Base-by-base conservation (phyloP, 768 basidiomycete species). In the Termitomyces sp. region DNA sequence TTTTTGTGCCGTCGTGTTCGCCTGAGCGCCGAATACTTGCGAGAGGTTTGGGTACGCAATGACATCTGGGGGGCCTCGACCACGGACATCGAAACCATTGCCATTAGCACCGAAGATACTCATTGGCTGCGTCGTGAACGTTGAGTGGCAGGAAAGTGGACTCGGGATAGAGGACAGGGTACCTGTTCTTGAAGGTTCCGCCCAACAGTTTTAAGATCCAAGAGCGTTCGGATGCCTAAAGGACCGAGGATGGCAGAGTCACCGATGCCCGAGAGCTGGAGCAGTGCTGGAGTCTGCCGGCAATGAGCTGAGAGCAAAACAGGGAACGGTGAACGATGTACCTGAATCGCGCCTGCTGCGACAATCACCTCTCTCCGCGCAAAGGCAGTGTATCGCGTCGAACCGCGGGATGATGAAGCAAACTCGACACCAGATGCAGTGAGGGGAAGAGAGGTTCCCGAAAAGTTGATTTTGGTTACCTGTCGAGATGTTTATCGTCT, bases 111-210 rank as follows among this genome's bases (percentile, higher is more conserved):
- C 78, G 22, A 79, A 68, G 3, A 69, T 66, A 62, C 70, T 77
- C 72, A 77, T 74, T 6, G 78, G 72, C 74, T 78, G 53, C 6
- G 13, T 56, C 32, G 1, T 4, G 32, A 34, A 24, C 14, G 3
- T 14, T 24, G 8, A 34, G 32, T 49, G 3, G 41, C 22, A 18
- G 14, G 39, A 1, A 22, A 31, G 27, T 13, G 3, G 29, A 29
- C 13, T 32, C 4, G 8, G 47, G 18, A 44, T 20, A 29, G 50
- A 31, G 12, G 27, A 29, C 26, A 18, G 46, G 61, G 5, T 49
- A 74, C 76, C 70, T 82, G 81, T 62, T 84, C 83, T 65, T 84
- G 82, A 26, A 85, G 73, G 64, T 85, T 84, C 67, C 74, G 75
- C 6, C 82, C 82, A 5, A 84, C 81, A 5, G 74, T 76, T 59